phyloP scores from a whole-genome alignment of 495 filamentous ascomycete species.

The Podospora australis region DNA sequence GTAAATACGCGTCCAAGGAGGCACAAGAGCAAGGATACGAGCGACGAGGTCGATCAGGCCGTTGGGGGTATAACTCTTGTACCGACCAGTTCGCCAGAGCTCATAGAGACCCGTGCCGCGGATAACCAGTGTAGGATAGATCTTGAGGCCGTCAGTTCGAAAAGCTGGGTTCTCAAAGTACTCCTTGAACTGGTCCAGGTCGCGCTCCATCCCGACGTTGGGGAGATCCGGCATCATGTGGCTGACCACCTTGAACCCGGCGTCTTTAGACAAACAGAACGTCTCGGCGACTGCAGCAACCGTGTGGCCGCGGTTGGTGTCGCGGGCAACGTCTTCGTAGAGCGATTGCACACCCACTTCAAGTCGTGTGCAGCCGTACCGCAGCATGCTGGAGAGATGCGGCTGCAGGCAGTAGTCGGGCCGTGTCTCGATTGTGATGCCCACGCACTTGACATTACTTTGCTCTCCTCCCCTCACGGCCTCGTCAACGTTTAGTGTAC shows the following conservation, averaged over 20 bases:
- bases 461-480: conserved; percentile 86
- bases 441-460: conserved; percentile 93
- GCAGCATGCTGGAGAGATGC: conserved; percentile 87
- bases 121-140: conserved; percentile 96
- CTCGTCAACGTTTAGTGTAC: conserved; percentile 87
- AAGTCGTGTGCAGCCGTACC: conserved; percentile 91
- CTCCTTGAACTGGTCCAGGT: conserved; percentile 92
- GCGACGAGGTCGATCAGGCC: conserved; percentile 92
- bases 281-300: conserved; percentile 92
- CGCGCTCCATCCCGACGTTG: conserved; percentile 96
- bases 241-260: conserved; percentile 96
- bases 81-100: conserved; percentile 91
- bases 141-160: conserved; percentile 96
- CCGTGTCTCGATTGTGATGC: conserved; percentile 95
- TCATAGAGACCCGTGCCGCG: conserved; percentile 96
- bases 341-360: conserved; percentile 94
- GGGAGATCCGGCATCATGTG: conserved; percentile 99
- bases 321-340: conserved; percentile 96
- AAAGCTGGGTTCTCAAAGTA: conserved; percentile 97
- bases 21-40: conserved; percentile 86
- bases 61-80: conserved; percentile 98
- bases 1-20: conserved; percentile 98
- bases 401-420: conserved; percentile 94
- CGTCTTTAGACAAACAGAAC: conserved; percentile 90
- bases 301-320: conserved; percentile 95